Conservation (phyloP, 768 basidiomycete genomes). For the Ramaria sp. region DNA sequence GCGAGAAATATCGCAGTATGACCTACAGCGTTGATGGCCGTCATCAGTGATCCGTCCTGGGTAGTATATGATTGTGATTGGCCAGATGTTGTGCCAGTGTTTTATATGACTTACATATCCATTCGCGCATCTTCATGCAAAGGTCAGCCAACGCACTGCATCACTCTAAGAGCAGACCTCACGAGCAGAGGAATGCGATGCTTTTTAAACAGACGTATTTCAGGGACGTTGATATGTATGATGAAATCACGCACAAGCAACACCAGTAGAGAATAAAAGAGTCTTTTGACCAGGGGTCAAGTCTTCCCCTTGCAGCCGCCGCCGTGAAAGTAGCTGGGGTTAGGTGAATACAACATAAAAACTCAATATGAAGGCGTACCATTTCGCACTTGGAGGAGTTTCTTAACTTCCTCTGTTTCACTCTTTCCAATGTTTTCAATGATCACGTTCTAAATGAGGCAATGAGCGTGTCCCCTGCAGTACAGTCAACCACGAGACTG, state of each 20-base stretch:
- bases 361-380: background rate
- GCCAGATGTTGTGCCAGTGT: too few species aligned
- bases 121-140: conserved; percentile 13
- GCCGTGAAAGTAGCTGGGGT: conserved; percentile 14
- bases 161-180: background rate
- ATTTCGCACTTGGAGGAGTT: conserved; percentile 9
- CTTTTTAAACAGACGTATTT: background rate
- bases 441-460: background rate
- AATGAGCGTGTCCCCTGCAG: background rate
- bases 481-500: background rate
- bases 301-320: conserved; percentile 12
- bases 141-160: background rate
- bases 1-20: background rate
- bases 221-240: background rate
- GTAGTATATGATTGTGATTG: background rate
- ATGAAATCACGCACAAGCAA: conserved; percentile 14
- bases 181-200: conserved; percentile 17
- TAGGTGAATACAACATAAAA: background rate
- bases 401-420: background rate
- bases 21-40: conserved; percentile 11
- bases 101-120: conserved; percentile 12
- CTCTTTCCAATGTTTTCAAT: background rate
- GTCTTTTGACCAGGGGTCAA: conserved; percentile 18
- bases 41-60: conserved; percentile 15
- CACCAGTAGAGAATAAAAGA: conserved; percentile 16